Conservation (phyloP, 2,329 filamentous ascomycete genomes). For the Incumbomyces delicatus region DNA sequence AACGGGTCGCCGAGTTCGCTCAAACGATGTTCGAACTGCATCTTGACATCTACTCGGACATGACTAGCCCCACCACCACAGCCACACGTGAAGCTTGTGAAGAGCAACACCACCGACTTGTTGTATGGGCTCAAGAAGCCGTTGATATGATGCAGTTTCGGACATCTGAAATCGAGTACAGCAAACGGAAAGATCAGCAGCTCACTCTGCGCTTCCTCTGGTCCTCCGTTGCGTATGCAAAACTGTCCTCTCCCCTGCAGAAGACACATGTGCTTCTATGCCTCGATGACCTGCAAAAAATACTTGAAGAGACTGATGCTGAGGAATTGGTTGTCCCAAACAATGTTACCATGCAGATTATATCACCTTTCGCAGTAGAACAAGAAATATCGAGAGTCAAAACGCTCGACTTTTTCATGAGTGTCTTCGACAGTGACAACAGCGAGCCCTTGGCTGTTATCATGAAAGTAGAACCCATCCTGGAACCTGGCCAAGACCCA, state of each 20-base stretch:
- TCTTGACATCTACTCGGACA: slow-evolving; percentile 54
- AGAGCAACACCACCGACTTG: slow-evolving; percentile 48
- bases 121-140: slow-evolving; percentile 51
- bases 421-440: slow-evolving; percentile 73
- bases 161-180: slow-evolving; percentile 20
- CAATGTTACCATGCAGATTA: slow-evolving; percentile 77
- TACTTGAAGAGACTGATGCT: slow-evolving; percentile 41
- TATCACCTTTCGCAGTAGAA: slow-evolving; percentile 75
- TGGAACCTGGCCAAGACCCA: slow-evolving; percentile 50
- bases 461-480: slow-evolving; percentile 80
- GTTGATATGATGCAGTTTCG: slow-evolving; percentile 41
- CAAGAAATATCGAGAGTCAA: slow-evolving; percentile 85
- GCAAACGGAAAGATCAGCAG: slow-evolving; percentile 25
- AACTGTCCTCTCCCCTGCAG: slow-evolving; percentile 43
- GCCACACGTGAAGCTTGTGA: slow-evolving; percentile 42
- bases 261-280: slow-evolving; percentile 53
- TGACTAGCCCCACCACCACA: slow-evolving; percentile 51
- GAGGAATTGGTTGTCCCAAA: slow-evolving; percentile 58
- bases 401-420: slow-evolving; percentile 92
- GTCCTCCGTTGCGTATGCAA: slow-evolving; percentile 55
- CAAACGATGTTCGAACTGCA: slow-evolving; percentile 58
- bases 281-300: slow-evolving; percentile 51
- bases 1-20: slow-evolving; percentile 22
- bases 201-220: slow-evolving; percentile 55
- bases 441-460: slow-evolving; percentile 77